A percentile compares a stretch with the other conserved stretches of the same genome.
Evolutionary conservation across 305 asterid genomes (phyloP).

Genomic region (Coffea humblotiana): DNA sequence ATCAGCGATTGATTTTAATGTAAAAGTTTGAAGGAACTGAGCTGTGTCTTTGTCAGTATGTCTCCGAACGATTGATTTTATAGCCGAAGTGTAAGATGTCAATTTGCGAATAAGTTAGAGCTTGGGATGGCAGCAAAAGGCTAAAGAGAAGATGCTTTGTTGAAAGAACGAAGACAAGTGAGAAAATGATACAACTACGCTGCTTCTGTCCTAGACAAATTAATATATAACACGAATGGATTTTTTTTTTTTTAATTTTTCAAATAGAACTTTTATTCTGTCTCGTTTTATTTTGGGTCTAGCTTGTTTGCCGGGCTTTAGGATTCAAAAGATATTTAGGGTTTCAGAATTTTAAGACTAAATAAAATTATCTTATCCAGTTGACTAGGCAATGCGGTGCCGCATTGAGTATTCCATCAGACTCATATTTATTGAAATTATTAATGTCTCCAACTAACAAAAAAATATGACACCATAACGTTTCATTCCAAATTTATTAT

Average conservation of each 20-base stretch:
- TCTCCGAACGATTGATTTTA: no score
- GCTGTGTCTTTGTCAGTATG: no score
- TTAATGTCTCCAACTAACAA: neutral
- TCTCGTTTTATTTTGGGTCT: neutral
- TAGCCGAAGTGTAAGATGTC: neutral
- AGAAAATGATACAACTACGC: neutral
- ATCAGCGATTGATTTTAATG: no score
- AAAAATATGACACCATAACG: neutral
- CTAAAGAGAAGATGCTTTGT: no score
- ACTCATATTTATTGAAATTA: neutral
- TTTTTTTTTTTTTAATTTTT: neutral
- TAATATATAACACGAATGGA: no score
- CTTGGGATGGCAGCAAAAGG: neutral
- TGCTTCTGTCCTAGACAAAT: neutral
- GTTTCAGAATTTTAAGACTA: neutral
- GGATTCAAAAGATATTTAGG: neutral
- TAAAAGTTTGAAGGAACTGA: no score
- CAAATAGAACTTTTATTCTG: neutral
- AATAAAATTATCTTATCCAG: neutral
- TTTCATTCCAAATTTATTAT: neutral
- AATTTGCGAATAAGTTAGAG: neutral
- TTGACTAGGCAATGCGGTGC: neutral
- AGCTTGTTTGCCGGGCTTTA: neutral
- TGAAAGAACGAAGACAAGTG: neutral
- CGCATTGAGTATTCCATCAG: neutral